phyloP scores from a whole-genome alignment of 2,329 filamentous ascomycete genomes.

The Madurella fahalii region DNA sequence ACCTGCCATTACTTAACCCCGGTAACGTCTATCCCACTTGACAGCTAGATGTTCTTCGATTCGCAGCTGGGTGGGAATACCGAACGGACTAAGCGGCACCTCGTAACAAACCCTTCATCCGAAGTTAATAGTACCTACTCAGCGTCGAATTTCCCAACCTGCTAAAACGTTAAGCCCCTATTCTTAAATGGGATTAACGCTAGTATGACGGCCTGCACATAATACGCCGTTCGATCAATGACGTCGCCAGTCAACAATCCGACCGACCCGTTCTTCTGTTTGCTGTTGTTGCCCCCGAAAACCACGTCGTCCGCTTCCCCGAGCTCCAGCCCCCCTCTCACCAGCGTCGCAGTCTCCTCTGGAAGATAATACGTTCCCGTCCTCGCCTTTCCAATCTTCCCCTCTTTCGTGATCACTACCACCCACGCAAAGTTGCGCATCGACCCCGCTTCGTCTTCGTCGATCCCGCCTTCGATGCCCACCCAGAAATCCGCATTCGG shows the following conservation, averaged over 20 bases:
- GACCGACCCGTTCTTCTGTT: constrained; percentile 37
- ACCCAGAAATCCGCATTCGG: constrained; percentile 38
- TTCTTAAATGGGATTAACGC: constrained; percentile 41
- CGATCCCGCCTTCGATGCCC: constrained; percentile 40
- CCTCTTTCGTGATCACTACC: constrained; percentile 30
- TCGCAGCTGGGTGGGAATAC: too few species aligned
- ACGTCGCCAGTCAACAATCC: constrained; percentile 38
- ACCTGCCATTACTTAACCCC: too few species aligned
- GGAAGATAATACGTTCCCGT: constrained; percentile 37
- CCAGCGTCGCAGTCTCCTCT: constrained; percentile 33
- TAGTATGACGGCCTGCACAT: constrained; percentile 38
- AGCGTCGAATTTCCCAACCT: neutral
- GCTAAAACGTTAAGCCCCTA: constrained; percentile 30
- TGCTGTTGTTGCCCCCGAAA: constrained; percentile 37
- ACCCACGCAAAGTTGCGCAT: constrained; percentile 41
- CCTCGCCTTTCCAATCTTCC: constrained; percentile 34
- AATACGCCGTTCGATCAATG: constrained; percentile 35
- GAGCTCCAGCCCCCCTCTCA: constrained; percentile 38
- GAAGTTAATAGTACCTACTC: neutral
- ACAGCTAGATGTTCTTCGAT: too few species aligned
- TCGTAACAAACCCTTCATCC: too few species aligned
- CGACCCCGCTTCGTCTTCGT: constrained; percentile 19
- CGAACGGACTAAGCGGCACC: too few species aligned
- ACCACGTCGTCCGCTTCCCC: constrained; percentile 38
- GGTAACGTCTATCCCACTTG: too few species aligned